Base-by-base conservation (phyloP, 345 rosid species). In the Excoecaria agallocha region DNA sequence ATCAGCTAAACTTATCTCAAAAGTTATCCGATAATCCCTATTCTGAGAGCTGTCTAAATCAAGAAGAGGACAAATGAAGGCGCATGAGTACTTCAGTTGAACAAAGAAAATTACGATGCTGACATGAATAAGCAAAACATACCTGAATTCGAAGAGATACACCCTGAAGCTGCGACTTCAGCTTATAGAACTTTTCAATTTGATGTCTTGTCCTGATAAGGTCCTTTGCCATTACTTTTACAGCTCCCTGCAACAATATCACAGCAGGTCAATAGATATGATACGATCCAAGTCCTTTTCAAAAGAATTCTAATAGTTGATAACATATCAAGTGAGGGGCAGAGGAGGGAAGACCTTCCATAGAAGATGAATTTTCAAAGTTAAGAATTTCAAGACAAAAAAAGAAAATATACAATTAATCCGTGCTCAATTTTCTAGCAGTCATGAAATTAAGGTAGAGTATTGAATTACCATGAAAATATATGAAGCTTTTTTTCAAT, bases 191-290 rank as follows among this genome's bases (percentile, higher is more conserved):
- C 82, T 95, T 95, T 72, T 93, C 97, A 76, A 95, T 85, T 85
- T 95, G 98, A 84, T 92, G 98, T 3, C 97, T 83, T 1, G 98
- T 95, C 83, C 99, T 80, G 41, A 95, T 93, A 69, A 95, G 97
- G 76, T 95, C 99, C 79, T 95, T 95, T 11, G 99, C 99, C 99
- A 95, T 95, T 79, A 95, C 92, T 82, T 87, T 93, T 51, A 95
- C 98, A 72, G 98, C 98, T 80, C 99, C 99, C 98, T 94, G 89
- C 24, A 68, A 79, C 39, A 67, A 71, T 46, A 61, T 51, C 43
- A 25, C 72, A 66, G 49, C 46, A 55, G 22, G 76, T n/a, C 30
- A 30, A 30, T 24, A 57, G 12, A 69, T 41, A 55, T 55, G 8
- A 17, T 10, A 64, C 39, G 48, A 39, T 8, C 17, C 15, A 12